phyloP scores from a whole-genome alignment of 1,139 yeast species.

The Debaryomyces nepalensis region DNA sequence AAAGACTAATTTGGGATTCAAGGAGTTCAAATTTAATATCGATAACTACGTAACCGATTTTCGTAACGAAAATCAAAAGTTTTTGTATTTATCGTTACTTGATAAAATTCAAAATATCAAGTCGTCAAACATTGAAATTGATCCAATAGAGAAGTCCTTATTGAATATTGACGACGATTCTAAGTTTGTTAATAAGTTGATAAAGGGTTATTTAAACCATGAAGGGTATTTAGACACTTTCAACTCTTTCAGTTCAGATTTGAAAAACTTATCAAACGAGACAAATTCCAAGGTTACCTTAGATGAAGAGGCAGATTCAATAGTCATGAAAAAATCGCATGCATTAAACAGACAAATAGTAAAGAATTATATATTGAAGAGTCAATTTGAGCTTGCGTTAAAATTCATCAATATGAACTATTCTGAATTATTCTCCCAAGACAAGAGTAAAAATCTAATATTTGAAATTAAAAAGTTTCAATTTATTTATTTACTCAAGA shows the following conservation, averaged over 20 bases:
- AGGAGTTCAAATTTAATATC: slow-evolving; percentile 72
- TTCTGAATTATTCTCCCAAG: slow-evolving; percentile 44
- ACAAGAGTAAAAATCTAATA: slow-evolving; percentile 42
- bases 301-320: slow-evolving; percentile 16
- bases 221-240: slow-evolving; percentile 75
- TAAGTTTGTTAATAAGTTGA: slow-evolving; percentile 54
- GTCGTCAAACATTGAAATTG: slow-evolving; percentile 17
- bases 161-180: slow-evolving; percentile 35
- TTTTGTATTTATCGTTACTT: slow-evolving; percentile 24
- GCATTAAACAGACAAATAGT: slow-evolving; percentile 56
- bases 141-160: slow-evolving; percentile 26
- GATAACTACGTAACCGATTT: slow-evolving; percentile 59
- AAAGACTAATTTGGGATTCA: slow-evolving; percentile 74
- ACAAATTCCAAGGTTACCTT: slow-evolving; percentile 18
- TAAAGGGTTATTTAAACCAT: slow-evolving; percentile 71
- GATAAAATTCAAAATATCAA: slow-evolving; percentile 22
- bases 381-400: slow-evolving; percentile 55
- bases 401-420: slow-evolving; percentile 47
- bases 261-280: slow-evolving; percentile 44
- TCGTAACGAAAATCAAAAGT: slow-evolving; percentile 34
- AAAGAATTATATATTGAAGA: slow-evolving; percentile 47
- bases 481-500: slow-evolving; percentile 41
- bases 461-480: slow-evolving; percentile 60
- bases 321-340: slow-evolving; percentile 33
- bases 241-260: slow-evolving; percentile 54